Evolutionary conservation across 805 yeast species (phyloP).

Genomic region (Saccharomycopsis oosterbeekiorum): DNA sequence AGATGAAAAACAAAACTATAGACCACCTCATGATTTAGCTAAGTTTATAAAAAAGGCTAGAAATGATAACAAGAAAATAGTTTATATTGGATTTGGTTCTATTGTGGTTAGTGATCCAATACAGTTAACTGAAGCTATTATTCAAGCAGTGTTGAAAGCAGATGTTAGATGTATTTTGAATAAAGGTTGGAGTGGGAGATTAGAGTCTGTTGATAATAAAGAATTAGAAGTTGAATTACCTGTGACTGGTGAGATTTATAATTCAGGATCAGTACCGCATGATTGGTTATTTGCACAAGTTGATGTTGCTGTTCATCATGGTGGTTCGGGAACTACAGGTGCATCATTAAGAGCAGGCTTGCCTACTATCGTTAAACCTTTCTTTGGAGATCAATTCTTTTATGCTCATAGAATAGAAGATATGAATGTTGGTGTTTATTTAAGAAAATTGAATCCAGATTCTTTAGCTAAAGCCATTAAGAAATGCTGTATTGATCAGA

Average conservation of each 20-base stretch:
- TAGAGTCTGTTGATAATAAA: slow-evolving; percentile 31
- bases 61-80: slow-evolving; percentile 53
- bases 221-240: slow-evolving; percentile 45
- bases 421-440: slow-evolving; percentile 69
- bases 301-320: slow-evolving; percentile 95
- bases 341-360: slow-evolving; percentile 78
- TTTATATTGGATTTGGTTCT: slow-evolving; percentile 92
- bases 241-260: slow-evolving; percentile 40
- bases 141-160: slow-evolving; percentile 68
- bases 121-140: slow-evolving; percentile 66
- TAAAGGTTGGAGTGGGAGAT: slow-evolving; percentile 90
- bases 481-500: slow-evolving; percentile 54
- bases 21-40: slow-evolving; percentile 49
- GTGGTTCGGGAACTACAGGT: slow-evolving; percentile 96
- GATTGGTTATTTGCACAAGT: slow-evolving; percentile 87
- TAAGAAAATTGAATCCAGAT: slow-evolving; percentile 57
- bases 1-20: slow-evolving; percentile 49
- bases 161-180: slow-evolving; percentile 81
- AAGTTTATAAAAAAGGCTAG: slow-evolving; percentile 57
- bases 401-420: slow-evolving; percentile 84
- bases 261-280: slow-evolving; percentile 72
- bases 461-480: slow-evolving; percentile 58
- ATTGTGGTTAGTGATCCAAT: slow-evolving; percentile 82
- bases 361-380: slow-evolving; percentile 88
- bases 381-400: slow-evolving; percentile 93